These are phyloP conservation scores for Naganishia sp. DNA, from an alignment of 1,284 basidiomycete genomes.

Conservation along the genomic window DNA sequence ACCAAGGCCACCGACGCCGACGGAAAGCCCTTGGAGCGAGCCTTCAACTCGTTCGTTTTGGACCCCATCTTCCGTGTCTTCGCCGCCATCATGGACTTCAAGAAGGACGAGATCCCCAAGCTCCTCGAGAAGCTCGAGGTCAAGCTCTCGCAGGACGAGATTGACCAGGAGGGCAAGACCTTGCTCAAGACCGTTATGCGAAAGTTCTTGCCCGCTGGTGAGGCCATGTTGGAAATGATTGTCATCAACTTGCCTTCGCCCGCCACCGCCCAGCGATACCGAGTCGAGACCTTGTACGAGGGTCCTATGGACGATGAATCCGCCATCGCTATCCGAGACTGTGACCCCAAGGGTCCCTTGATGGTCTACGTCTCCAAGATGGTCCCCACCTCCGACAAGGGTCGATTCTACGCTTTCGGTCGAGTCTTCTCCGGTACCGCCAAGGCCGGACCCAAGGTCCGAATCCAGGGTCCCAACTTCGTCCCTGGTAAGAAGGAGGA, in stretches of 20 bases:
- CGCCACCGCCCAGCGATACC: slow-evolving; percentile 94
- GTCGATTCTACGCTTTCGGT: slow-evolving; percentile 99
- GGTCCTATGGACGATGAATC: slow-evolving; percentile 99
- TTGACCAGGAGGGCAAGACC: slow-evolving; percentile 92
- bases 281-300: slow-evolving; percentile 99
- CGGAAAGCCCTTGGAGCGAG: slow-evolving; percentile 86
- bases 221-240: slow-evolving; percentile 99
- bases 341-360: slow-evolving; percentile 94
- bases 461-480: slow-evolving; percentile 99
- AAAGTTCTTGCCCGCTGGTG: slow-evolving; percentile 99
- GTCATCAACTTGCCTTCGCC: slow-evolving; percentile 99
- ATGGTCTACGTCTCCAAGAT: slow-evolving; percentile 99
- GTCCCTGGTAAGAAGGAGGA: slow-evolving; percentile 98
- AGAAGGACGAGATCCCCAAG: slow-evolving; percentile 82
- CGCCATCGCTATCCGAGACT: slow-evolving; percentile 97
- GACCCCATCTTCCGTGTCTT: slow-evolving; percentile 99
- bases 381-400: slow-evolving; percentile 99
- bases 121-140: slow-evolving; percentile 98
- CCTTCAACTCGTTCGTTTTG: slow-evolving; percentile 94
- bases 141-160: slow-evolving; percentile 85
- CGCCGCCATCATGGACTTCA: slow-evolving; percentile 99
- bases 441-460: slow-evolving; percentile 94
- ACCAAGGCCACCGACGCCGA: slow-evolving; percentile 75
- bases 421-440: slow-evolving; percentile 99
- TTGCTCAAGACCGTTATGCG: slow-evolving; percentile 99